Conservation (phyloP, 495 filamentous ascomycete genomes). For the Daldinia childiae region DNA sequence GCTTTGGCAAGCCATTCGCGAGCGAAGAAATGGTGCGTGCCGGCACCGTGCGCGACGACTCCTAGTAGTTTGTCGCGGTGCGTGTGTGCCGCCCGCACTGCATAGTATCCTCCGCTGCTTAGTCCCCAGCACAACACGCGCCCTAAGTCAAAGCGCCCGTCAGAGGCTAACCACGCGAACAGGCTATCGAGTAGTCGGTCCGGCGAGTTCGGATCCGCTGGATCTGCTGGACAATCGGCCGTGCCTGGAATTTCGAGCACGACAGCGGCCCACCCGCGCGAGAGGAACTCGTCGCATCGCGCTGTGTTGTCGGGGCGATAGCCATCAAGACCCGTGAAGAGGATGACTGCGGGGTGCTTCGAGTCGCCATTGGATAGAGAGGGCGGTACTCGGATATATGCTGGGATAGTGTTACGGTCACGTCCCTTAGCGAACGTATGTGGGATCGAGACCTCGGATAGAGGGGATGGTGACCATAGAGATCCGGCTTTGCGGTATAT, state of each 20-base stretch:
- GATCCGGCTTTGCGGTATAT: slow-evolving; percentile 68
- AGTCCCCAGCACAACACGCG: slow-evolving; percentile 76
- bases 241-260: slow-evolving; percentile 82
- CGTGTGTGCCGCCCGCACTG: slow-evolving; percentile 76
- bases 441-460: slow-evolving; percentile 69
- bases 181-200: slow-evolving; percentile 72
- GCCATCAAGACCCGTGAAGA: slow-evolving; percentile 81
- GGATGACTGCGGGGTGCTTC: slow-evolving; percentile 68
- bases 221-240: slow-evolving; percentile 77
- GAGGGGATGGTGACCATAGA: slow-evolving; percentile 61
- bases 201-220: slow-evolving; percentile 54
- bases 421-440: slow-evolving; percentile 58
- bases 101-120: slow-evolving; percentile 81
- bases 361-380: slow-evolving; percentile 40
- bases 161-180: slow-evolving; percentile 70
- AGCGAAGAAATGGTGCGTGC: slow-evolving; percentile 74
- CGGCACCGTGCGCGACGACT: slow-evolving; percentile 75
- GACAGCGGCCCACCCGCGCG: slow-evolving; percentile 67
- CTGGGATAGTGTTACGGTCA: slow-evolving; percentile 68
- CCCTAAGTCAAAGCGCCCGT: slow-evolving; percentile 67
- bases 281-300: slow-evolving; percentile 71
- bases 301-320: slow-evolving; percentile 82
- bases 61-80: slow-evolving; percentile 68
- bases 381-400: slow-evolving; percentile 69
- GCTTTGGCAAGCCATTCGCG: slow-evolving; percentile 70